Conservation (phyloP, 805 yeast species). For the Vanderwaltozyma tropicalis region DNA sequence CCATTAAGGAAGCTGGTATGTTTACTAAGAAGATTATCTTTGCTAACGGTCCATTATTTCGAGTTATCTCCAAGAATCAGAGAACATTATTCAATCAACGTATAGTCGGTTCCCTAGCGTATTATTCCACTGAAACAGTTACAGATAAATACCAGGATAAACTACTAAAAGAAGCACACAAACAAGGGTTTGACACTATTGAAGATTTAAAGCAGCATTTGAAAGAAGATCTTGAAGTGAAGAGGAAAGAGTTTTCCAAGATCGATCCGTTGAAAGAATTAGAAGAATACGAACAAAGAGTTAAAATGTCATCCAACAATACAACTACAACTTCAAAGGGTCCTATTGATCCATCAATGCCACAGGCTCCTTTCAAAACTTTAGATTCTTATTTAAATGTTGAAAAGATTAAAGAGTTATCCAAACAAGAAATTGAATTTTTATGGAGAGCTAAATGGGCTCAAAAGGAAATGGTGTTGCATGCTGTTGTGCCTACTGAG, state of each 20-base stretch:
- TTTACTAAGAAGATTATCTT: background rate
- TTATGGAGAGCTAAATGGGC: conserved; percentile 87
- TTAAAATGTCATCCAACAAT: conserved; percentile 11
- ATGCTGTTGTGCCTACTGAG: conserved; percentile 49
- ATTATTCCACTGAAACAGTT: conserved; percentile 1
- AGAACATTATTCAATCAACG: no score
- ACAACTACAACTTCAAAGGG: conserved; percentile 9
- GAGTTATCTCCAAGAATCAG: background rate
- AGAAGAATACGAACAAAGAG: conserved; percentile 41
- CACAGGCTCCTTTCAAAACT: conserved; percentile 54
- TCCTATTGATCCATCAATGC: conserved; percentile 31
- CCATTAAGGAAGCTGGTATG: background rate
- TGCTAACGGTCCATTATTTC: no score
- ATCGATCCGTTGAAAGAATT: conserved; percentile 63
- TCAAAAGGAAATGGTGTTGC: conserved; percentile 44
- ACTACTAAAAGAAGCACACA: conserved; percentile 30
- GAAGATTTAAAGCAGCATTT: conserved; percentile 53
- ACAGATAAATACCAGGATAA: conserved; percentile 26
- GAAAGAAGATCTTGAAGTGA: conserved; percentile 48
- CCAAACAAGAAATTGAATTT: conserved; percentile 55
- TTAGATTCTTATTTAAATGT: conserved; percentile 61
- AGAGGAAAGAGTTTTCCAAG: conserved; percentile 45
- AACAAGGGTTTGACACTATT: conserved; percentile 28
- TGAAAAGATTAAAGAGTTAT: conserved; percentile 49
- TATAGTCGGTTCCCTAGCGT: background rate